A percentile compares a stretch with the other conserved stretches of the same genome.
Conservation (phyloP, 305 asterid species). For the Salvia sclarea region DNA sequence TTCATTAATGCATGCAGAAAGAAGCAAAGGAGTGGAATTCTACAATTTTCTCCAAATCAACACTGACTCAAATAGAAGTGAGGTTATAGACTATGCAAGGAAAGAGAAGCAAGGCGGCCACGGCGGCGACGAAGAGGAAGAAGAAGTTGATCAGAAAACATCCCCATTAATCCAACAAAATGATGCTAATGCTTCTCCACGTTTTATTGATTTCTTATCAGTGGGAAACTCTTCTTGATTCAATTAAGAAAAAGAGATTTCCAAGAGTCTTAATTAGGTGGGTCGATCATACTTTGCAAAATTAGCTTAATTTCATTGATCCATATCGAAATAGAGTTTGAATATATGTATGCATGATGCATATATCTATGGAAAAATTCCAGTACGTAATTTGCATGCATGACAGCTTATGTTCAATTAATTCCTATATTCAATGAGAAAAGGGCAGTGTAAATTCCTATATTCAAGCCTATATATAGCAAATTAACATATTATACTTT, state of each 20-base stretch:
- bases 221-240: slow-evolving; percentile 37
- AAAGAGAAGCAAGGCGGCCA: slow-evolving; percentile 27
- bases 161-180: neutral
- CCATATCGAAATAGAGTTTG: neutral
- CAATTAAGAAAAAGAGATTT: neutral
- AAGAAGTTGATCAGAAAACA: slow-evolving; percentile 33
- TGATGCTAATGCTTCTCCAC: slow-evolving; percentile 24
- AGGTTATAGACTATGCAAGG: slow-evolving; percentile 50
- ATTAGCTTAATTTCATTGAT: neutral
- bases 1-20: slow-evolving; percentile 37
- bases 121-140: slow-evolving; percentile 35
- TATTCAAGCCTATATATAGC: too few species aligned
- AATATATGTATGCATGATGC: slow-evolving; percentile 20
- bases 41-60: slow-evolving; percentile 72
- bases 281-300: slow-evolving; percentile 4
- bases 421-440: neutral
- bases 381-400: slow-evolving; percentile 2
- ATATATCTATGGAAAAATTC: slow-evolving; percentile 12
- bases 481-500: neutral
- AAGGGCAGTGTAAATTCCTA: neutral
- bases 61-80: slow-evolving; percentile 60
- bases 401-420: neutral
- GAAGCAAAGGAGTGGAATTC: slow-evolving; percentile 55
- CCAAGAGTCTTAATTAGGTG: neutral
- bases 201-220: slow-evolving; percentile 65